phyloP scores from a whole-genome alignment of 1,139 yeast genomes.

The Pichia sp. region DNA sequence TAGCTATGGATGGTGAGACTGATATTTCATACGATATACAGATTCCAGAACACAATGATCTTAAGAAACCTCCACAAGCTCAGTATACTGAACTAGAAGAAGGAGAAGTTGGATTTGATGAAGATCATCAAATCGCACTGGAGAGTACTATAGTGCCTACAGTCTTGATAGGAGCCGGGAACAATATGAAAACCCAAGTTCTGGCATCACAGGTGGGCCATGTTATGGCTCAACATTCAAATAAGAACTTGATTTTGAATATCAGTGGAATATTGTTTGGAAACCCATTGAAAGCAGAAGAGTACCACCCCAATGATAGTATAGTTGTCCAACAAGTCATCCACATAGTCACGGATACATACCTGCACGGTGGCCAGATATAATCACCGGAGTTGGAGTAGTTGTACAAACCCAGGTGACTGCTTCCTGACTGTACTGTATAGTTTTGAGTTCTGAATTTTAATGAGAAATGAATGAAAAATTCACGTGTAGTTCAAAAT shows the following conservation, averaged over 20 bases:
- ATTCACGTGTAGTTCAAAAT: too few relatives aligned
- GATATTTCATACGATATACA: slow-evolving; percentile 34
- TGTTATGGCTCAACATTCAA: slow-evolving; percentile 22
- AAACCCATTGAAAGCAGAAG: not conserved
- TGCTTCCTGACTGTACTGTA: too few relatives aligned
- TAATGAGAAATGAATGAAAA: too few relatives aligned
- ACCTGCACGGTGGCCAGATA: too few relatives aligned
- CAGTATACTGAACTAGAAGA: slow-evolving; percentile 10
- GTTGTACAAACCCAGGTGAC: too few relatives aligned
- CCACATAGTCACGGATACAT: slow-evolving; percentile 6
- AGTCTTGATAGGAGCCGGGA: slow-evolving; percentile 25
- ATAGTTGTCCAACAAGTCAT: slow-evolving; percentile 4
- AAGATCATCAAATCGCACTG: slow-evolving; percentile 5
- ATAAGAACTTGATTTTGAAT: slow-evolving; percentile 31
- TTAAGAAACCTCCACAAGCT: slow-evolving; percentile 11
- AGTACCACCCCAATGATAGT: slow-evolving; percentile 7
- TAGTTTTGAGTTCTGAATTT: too few relatives aligned
- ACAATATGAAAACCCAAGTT: slow-evolving; percentile 28
- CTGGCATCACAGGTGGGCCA: slow-evolving; percentile 31
- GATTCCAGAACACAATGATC: slow-evolving; percentile 21
- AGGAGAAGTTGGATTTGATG: slow-evolving; percentile 11
- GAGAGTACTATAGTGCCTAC: slow-evolving; percentile 21
- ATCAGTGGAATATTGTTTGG: slow-evolving; percentile 35
- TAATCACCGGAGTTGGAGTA: too few relatives aligned
- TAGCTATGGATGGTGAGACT: slow-evolving; percentile 33